Evolutionary conservation across 2,329 filamentous ascomycete genomes (phyloP), one percentile per base, ranked within the genome.

Genomic region (Chaetomium strumarium): DNA sequence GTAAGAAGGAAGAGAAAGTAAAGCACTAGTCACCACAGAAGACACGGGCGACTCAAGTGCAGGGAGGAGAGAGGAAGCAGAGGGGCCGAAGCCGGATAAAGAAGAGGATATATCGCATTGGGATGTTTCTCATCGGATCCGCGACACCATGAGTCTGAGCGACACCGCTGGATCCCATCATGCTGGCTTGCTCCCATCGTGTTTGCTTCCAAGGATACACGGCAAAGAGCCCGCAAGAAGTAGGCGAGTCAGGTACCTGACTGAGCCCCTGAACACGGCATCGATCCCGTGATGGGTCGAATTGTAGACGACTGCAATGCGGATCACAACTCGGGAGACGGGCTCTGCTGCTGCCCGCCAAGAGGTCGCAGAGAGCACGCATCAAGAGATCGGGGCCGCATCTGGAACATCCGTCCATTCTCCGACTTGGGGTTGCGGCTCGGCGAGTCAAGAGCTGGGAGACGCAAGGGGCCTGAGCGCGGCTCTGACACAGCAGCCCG

Each of bases 111-210:
- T 59, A 60, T 49, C 38, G 55, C 49, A 47, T 42, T 44, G 50
- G 45, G 37, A 51, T 39, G 6, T 41, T 41, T 49, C 49, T 33
- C 40, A 47, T 55, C 20, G 14, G 55, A 62, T 59, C 53, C 55
- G 55, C 58, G 55, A 58, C 59, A 59, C 2, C 29, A 50, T 34
- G 51, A 49, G 59, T 55, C 46, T 51, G 52, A 51, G 40, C 39
- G 51, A 40, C 41, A 42, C 24, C 6, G n/a, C n/a, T 42, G 29
- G 20, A 36, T 3, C 11, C 6, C 51, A 52, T 52, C 29, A 34
- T 49, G 44, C 40, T 24, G 46, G 40, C 24, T 44, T 13, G 9
- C 16, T 13, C 12, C 31, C 37, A 29, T n/a, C 14, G 29, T 42
- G 43, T 24, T 30, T 36, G 24, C 29, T 36, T 11, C 24, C 10